Base-by-base conservation (phyloP, 1,284 basidiomycete species). In the Bondarzewia mesenterica region DNA sequence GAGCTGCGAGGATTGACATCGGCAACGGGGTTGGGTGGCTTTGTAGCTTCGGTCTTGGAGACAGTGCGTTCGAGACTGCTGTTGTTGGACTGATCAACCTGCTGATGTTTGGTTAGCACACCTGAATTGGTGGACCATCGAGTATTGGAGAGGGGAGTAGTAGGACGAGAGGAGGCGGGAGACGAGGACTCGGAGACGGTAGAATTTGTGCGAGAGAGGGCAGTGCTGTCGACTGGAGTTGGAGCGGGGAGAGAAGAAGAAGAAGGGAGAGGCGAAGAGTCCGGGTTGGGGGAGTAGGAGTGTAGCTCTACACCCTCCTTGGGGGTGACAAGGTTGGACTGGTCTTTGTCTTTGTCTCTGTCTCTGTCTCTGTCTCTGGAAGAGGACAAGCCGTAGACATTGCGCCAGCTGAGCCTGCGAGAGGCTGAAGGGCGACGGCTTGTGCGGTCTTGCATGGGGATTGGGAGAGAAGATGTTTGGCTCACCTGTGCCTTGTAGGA, bases 41-140 rank as follows among this genome's bases (percentile, higher is more conserved):
- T 27, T n/a, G 1, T n/a, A 8, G 46, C 42, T 20, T 51, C 52
- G 12, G 49, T 21, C 37, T 37, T 58, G 20, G 76, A 77, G 52
- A 57, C 60, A n/a, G 72, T 74, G 55, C 75, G 76, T 48, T 78
- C 74, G 46, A 77, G 69, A 21, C 69, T 72, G 63, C 73, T 74
- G 40, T 48, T 67, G 65, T 6, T 64, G 61, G 5, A 67, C 59
- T 74, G 67, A 50, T 68, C 56, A 57, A 73, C 72, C 47, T 72
- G 62, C 50, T 73, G 65, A 57, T 77, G 60, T 51, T 59, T 63
- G 35, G 65, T 66, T 48, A 67, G 65, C 57, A 60, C 50, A 46
- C 56, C 58, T 27, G 60, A 53, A 32, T n/a, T 32, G 32, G 56
- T 54, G 37, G 64, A 60, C 54, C 61, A 57, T 44, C 62, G 62